A percentile compares a stretch with the other conserved stretches of the same genome.
These are phyloP conservation scores for Mangifera indica DNA, from an alignment of 345 rosid genomes.

Conservation along the genomic window DNA sequence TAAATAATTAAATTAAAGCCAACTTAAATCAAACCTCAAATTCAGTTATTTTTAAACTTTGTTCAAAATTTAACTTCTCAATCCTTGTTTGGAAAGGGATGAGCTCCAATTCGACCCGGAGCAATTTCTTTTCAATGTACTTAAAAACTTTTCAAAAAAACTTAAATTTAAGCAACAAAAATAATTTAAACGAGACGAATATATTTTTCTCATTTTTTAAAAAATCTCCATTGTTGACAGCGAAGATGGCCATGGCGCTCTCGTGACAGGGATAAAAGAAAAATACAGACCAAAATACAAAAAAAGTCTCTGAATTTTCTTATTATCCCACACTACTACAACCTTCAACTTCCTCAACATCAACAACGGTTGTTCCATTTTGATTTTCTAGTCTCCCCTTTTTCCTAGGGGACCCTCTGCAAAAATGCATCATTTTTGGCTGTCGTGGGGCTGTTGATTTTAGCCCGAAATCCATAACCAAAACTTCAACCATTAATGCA, in stretches of 20 bases:
- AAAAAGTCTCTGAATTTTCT: conserved; percentile 4
- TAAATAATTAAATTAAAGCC: too few species aligned
- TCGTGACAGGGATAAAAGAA: conserved; percentile 59
- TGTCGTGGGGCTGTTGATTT: conserved; percentile 8
- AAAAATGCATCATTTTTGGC: conserved; percentile 1
- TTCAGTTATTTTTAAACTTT: too few species aligned
- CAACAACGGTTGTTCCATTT: not conserved
- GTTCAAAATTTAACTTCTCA: too few species aligned
- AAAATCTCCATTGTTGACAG: conserved; percentile 37
- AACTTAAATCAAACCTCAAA: too few species aligned
- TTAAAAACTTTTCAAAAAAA: too few species aligned
- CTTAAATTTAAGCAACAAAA: not conserved
- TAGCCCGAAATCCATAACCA: too few species aligned
- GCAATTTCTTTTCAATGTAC: too few species aligned
- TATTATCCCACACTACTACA: conserved; percentile 29
- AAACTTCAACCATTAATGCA: conserved; percentile 29
- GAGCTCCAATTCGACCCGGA: too few species aligned
- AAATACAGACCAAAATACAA: not conserved
- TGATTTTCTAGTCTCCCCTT: conserved; percentile 24
- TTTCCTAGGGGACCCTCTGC: conserved; percentile 21
- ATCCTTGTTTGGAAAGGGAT: too few species aligned
- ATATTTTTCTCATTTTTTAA: too few species aligned
- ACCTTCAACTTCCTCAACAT: conserved; percentile 25
- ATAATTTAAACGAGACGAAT: too few species aligned
- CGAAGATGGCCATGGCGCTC: conserved; percentile 61